A percentile compares a stretch with the other conserved stretches of the same genome.
Evolutionary conservation across 495 filamentous ascomycete species (phyloP).

Genomic region (Penicillium flavigenum): DNA sequence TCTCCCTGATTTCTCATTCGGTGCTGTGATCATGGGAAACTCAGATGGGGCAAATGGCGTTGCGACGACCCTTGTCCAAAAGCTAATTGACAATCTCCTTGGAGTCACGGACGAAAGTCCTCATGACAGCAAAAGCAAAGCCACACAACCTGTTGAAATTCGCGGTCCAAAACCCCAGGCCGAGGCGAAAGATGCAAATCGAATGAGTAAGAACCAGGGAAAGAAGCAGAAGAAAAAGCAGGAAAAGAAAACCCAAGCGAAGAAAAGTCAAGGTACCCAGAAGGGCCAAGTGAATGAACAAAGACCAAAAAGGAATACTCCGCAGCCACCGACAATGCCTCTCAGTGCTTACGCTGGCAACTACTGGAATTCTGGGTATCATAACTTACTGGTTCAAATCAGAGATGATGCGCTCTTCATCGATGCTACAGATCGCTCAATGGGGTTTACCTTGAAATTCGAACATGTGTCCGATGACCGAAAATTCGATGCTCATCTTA

Average conservation of each 20-base stretch:
- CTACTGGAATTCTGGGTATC: too few species aligned
- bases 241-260: too few species aligned
- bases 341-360: too few species aligned
- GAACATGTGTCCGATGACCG: too few species aligned
- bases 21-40: slow-evolving; percentile 20
- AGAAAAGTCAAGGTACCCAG: not conserved
- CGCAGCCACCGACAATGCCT: slow-evolving; percentile 4
- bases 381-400: too few species aligned
- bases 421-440: too few species aligned
- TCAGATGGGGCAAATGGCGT: slow-evolving; percentile 11
- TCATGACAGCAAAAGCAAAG: not conserved
- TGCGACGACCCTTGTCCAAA: slow-evolving; percentile 6
- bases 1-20: slow-evolving; percentile 21
- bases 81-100: slow-evolving; percentile 20
- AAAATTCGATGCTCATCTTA: too few species aligned
- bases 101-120: slow-evolving; percentile 2
- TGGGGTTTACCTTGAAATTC: too few species aligned
- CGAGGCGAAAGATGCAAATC: too few species aligned
- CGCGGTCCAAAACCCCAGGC: too few species aligned
- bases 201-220: slow-evolving; percentile 1
- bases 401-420: too few species aligned
- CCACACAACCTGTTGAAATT: too few species aligned
- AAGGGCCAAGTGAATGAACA: slow-evolving; percentile 1
- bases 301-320: slow-evolving; percentile 1
- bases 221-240: slow-evolving; percentile 1